These are phyloP conservation scores for Gynostemma pentaphyllum DNA, from an alignment of 306 rosid species.

Conservation along the genomic window DNA sequence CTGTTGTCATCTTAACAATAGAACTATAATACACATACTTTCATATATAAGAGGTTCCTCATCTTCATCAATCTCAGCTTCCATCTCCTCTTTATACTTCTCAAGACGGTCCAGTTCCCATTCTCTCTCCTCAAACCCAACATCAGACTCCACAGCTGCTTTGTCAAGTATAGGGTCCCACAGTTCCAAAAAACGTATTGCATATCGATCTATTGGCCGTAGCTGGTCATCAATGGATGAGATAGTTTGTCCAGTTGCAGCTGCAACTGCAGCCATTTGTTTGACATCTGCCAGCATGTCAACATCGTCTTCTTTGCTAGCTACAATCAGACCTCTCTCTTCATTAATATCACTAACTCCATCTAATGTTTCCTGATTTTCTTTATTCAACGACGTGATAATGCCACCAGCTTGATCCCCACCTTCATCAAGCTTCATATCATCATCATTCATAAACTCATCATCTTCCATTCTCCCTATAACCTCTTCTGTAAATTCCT, in stretches of 20 bases:
- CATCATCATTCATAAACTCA: constrained; percentile 77
- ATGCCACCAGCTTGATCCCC: constrained; percentile 39
- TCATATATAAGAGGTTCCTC: constrained; percentile 98
- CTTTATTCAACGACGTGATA: constrained; percentile 39
- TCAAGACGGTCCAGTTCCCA: constrained; percentile 98
- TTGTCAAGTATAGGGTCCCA: constrained; percentile 96
- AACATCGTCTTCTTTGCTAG: constrained; percentile 61
- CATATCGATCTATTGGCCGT: constrained; percentile 92
- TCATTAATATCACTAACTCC: constrained; percentile 39
- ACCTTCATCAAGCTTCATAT: constrained; percentile 60
- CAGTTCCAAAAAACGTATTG: constrained; percentile 84
- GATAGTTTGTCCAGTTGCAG: constrained; percentile 84
- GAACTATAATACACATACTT: constrained; percentile 36
- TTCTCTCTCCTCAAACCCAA: constrained; percentile 81
- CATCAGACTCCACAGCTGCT: constrained; percentile 76
- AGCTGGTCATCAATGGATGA: constrained; percentile 71
- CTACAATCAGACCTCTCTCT: constrained; percentile 41
- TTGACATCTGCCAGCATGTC: constrained; percentile 93
- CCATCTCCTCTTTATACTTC: constrained; percentile 97
- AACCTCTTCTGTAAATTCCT: constrained; percentile 94
- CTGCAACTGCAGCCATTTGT: constrained; percentile 94
- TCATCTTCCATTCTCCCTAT: constrained; percentile 92
- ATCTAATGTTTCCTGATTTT: constrained; percentile 27
- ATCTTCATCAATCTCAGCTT: constrained; percentile 97
- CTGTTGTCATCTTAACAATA: neutral